Evolutionary conservation across 306 rosid genomes (phyloP).

Genomic region (Casuarina cunninghamiana): DNA sequence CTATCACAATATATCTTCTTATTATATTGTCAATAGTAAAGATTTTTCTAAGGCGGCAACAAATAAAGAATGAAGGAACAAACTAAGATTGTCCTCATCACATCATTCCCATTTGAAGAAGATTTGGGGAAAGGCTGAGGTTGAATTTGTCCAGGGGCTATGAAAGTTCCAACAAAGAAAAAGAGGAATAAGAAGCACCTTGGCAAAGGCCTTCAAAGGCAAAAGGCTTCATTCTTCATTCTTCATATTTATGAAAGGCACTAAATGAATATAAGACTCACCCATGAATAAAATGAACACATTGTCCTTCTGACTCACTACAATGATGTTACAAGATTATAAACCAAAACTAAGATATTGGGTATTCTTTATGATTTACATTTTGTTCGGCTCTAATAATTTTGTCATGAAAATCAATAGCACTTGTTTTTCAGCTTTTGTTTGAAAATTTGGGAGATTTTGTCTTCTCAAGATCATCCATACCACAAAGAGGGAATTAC

Average conservation of each 20-base stretch:
- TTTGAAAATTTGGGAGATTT: neutral
- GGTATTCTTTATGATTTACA: neutral
- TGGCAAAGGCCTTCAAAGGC: neutral
- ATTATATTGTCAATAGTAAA: no score
- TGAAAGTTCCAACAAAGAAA: neutral
- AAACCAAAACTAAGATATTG: neutral
- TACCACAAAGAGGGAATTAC: constrained; percentile 81
- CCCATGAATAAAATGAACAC: neutral
- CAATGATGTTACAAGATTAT: neutral
- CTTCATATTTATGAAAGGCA: neutral
- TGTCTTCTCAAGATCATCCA: constrained; percentile 67
- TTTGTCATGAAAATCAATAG: neutral
- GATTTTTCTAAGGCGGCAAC: no score
- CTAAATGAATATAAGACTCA: neutral
- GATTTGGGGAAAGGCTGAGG: neutral
- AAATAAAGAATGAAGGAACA: no score
- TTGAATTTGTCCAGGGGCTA: neutral
- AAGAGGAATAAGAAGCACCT: neutral
- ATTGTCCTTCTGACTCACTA: neutral
- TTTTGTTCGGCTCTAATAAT: neutral
- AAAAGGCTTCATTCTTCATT: neutral
- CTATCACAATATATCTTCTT: no score
- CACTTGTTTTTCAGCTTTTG: constrained; percentile 1
- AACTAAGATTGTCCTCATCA: no score
- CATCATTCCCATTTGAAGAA: neutral